Evolutionary conservation across 2,329 filamentous ascomycete species (phyloP), one percentile per base, ranked within the genome.

Genomic region (Davidsoniella australis): DNA sequence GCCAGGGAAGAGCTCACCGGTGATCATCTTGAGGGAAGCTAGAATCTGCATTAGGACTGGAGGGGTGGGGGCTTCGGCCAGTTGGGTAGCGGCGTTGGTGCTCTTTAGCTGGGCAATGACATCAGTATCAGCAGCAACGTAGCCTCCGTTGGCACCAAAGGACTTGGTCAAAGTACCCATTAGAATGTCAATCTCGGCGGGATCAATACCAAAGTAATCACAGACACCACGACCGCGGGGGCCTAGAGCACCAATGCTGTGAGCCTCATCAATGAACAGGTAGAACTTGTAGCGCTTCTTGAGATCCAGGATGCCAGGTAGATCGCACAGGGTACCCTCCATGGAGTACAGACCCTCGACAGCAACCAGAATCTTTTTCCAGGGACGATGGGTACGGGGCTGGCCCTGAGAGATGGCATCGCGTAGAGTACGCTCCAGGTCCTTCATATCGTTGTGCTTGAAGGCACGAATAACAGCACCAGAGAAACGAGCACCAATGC

Each of bases 81-180:
- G 87, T 51, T 88, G 75, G 38, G 85, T 87, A 38, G 84, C 87
- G 14, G 88, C 84, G 59, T 96, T 96, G 57, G 80, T 83, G 51
- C 75, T 77, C 56, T 84, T 78, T 51, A 98, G 78, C 67, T 94
- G 94, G 65, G 94, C 86, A 58, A 98, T 89, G 61, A 95, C 85
- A 57, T 76, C 69, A 67, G 93, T 91, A 54, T 94, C 85, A 16
- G 80, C 88, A 9, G 87, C 85, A 56, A 98, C 76, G 63, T 98
- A 98, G 55, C 91, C 91, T 61, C 91, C 91, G 59, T 98, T 98
- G 56, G 91, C 91, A 58, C 91, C 91, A 58, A 98, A 98, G 1
- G 91, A 96, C 65, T 98, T 98, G 55, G 91, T 98, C 54, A 98
- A 70, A 2, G 91, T 98, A 56, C 91, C 91, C 91, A 98, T 98